These are phyloP conservation scores for Alternaria angustiovoidea DNA, from an alignment of 2,329 filamentous ascomycete species.

Conservation along the genomic window DNA sequence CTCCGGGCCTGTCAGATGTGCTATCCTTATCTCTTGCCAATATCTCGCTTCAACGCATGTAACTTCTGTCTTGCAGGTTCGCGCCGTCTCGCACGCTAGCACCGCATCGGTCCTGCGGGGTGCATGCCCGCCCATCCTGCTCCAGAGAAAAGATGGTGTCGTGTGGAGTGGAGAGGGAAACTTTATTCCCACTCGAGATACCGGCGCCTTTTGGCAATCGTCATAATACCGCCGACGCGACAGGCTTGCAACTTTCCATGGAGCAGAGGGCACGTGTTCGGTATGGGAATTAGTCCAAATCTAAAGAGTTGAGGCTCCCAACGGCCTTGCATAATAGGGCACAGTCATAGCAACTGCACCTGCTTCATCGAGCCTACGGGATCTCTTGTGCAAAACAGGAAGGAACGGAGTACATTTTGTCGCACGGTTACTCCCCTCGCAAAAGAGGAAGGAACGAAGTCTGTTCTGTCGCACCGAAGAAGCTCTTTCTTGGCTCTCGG, in stretches of 20 bases:
- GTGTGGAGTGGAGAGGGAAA: conserved; percentile 7
- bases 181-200: conserved; percentile 5
- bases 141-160: neutral
- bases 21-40: conserved; percentile 16
- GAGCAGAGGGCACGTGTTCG: neutral
- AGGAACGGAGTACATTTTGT: conserved; percentile 4
- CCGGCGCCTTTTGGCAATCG: neutral
- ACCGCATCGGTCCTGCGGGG: conserved; percentile 23
- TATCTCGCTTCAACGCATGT: conserved; percentile 9
- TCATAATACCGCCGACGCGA: neutral
- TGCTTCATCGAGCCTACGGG: conserved; percentile 16
- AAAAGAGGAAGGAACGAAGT: conserved; percentile 15
- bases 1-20: conserved; percentile 14
- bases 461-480: neutral
- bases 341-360: conserved; percentile 10
- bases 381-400: conserved; percentile 17
- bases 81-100: conserved; percentile 5
- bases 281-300: neutral
- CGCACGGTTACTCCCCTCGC: neutral
- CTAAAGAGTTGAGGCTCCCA: conserved; percentile 2
- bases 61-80: conserved; percentile 11
- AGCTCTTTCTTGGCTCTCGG: conserved; percentile 1
- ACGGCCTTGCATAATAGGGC: conserved; percentile 6
- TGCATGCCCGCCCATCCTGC: conserved; percentile 19
- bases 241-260: neutral